Percentiles rank a stretch among this genome's conserved stretches.
phyloP scores from a whole-genome alignment of 192 early-diverging fungal species.

The Helicostylum pulchrum region DNA sequence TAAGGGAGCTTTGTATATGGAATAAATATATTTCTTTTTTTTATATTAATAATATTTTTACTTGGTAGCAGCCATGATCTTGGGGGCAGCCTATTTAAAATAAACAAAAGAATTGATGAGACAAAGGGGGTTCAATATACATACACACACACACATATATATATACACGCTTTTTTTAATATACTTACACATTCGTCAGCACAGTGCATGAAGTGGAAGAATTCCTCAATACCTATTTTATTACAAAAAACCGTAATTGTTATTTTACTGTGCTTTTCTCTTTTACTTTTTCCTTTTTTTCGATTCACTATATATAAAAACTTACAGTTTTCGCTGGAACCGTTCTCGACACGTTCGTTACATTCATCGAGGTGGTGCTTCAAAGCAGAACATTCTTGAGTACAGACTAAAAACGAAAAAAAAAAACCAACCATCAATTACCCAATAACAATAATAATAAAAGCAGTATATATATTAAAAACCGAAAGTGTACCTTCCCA shows the following conservation, averaged over 20 bases:
- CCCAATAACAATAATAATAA: neutral
- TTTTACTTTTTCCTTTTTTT: neutral
- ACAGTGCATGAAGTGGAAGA: constrained; percentile 81
- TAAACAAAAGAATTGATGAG: constrained; percentile 3
- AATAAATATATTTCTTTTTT: neutral
- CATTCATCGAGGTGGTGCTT: constrained; percentile 79
- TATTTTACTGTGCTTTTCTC: neutral
- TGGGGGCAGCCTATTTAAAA: constrained; percentile 49
- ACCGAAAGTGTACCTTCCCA: constrained; percentile 48
- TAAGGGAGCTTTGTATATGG: too few species aligned
- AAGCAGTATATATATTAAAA: neutral
- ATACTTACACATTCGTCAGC: constrained; percentile 77
- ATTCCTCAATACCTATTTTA: constrained; percentile 64
- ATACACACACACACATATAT: too few species aligned
- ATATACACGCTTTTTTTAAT: neutral
- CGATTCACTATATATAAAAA: neutral
- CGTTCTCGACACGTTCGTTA: constrained; percentile 69
- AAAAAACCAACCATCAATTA: neutral
- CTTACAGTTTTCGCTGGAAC: constrained; percentile 70
- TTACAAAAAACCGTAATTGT: neutral
- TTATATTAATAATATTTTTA: constrained; percentile 34
- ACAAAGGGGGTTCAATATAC: neutral
- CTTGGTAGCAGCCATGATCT: constrained; percentile 58
- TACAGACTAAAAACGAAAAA: constrained; percentile 47
- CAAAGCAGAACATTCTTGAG: constrained; percentile 63